Evolutionary conservation across 192 early-diverging fungal genomes (phyloP), one percentile per base, ranked within the genome.

Genomic region (Dissophora globulifera): DNA sequence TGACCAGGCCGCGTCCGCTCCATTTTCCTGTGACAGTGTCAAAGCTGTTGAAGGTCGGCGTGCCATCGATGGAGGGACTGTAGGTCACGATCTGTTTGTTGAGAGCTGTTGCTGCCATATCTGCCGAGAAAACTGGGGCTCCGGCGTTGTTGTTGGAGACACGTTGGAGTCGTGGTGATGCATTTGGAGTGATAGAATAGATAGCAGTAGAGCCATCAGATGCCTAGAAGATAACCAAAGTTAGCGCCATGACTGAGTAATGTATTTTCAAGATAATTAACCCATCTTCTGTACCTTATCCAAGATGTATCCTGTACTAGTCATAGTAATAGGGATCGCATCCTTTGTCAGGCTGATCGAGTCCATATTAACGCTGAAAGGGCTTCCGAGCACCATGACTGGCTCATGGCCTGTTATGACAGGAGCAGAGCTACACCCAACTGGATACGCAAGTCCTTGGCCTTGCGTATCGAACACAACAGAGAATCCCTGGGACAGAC

Each of bases 241-340:
- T 38, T 38, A 38, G 35, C 35, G 13, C 13, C 35, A 38, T 38
- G 6, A 38, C 35, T 13, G 6, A 38, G 7, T 9, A 38, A n/a
- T n/a, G n/a, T n/a, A n/a, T n/a, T n/a, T n/a, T n/a, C n/a, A n/a
- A n/a, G n/a, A n/a, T n/a, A n/a, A n/a, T n/a, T n/a, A n/a, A n/a
- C n/a, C n/a, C n/a, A n/a, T n/a, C n/a, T 45, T 17, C 27, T 0
- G 27, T 74, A 75, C 71, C 58, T 42, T 31, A 35, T 76, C 72
- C 19, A 76, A 26, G 30, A 76, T 43, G 23, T 76, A 76, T 8
- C 43, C 72, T 30, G 67, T 58, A 26, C 51, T 23, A 4, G 33
- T 31, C 63, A 67, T 67, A 11, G 63, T 76, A n/a, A 67, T n/a
- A 26, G 72, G 35, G 32, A 76, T 50, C 22, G 58, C 57, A 50